Evolutionary conservation across 257 asterid genomes (phyloP).

Genomic region (Petunia axillaris): DNA sequence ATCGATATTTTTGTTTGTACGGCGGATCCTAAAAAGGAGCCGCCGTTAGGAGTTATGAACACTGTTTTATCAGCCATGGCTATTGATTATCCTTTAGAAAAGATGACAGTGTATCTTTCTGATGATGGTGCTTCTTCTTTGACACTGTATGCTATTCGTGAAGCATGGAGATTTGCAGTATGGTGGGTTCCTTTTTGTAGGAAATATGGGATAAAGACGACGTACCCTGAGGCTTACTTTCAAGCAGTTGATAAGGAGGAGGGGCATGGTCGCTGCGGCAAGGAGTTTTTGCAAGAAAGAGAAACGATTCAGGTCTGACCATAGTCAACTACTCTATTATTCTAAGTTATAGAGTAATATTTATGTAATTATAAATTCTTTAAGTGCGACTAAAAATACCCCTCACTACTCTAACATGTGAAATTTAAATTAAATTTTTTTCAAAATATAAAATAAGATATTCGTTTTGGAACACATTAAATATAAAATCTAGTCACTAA

Average conservation of each 20-base stretch:
- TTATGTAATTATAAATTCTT: no score
- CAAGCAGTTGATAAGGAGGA: constrained; percentile 12
- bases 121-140: constrained; percentile 57
- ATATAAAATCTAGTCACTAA: no score
- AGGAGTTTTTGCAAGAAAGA: constrained; percentile 43
- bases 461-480: no score
- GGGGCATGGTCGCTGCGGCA: constrained; percentile 10
- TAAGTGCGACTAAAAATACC: no score
- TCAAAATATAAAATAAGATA: no score
- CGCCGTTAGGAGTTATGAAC: constrained; percentile 56
- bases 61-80: constrained; percentile 58
- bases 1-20: constrained; percentile 57
- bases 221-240: constrained; percentile 54
- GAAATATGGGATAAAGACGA: constrained; percentile 35
- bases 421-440: no score
- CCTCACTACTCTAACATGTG: no score
- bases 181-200: constrained; percentile 54
- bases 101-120: constrained; percentile 50
- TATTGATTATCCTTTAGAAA: constrained; percentile 57
- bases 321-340: no score
- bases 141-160: constrained; percentile 43
- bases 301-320: constrained; percentile 44
- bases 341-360: no score
- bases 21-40: constrained; percentile 59
- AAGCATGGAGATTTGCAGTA: constrained; percentile 47